Base-by-base conservation (phyloP, 768 basidiomycete species). In the Chalciporus piperatus region DNA sequence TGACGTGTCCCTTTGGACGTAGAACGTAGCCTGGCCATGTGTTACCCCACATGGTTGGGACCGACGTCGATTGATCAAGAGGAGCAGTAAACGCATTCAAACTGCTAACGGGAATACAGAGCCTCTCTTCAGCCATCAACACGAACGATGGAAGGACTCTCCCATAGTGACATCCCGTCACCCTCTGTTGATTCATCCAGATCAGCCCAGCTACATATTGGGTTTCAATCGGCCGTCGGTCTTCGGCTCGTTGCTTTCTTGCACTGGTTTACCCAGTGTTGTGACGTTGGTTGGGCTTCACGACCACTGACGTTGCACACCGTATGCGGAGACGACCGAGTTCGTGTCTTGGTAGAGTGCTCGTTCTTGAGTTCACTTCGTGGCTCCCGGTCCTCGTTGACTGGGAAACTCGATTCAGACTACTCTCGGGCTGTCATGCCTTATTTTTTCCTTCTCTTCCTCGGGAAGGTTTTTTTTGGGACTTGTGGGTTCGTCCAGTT, bases 401-500 rank as follows among this genome's bases (percentile, higher is more conserved):
- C 35, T 13, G 48, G 40, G 57, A 55, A 64, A 71, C 68, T 66
- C 60, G 66, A 70, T 57, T 71, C 68, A 66, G 68, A 68, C 70
- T 70, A 70, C 52, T 68, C 60, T 66, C 22, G 53, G 53, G 23
- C 59, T 68, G 62, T 64, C 45, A n/a, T 57, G 52, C 22, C 30
- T 40, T 46, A 4, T 43, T 54, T 53, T 44, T n/a, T 3, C n/a
- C 5, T 17, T 16, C 17, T 12, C 48, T 52, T 52, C 57, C 44
- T 68, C 13, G 50, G 33, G 63, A 63, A 58, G 63, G 41, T 1
- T 25, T 3, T 25, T 25, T 25, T 25, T 25, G n/a, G n/a, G n/a
- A n/a, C n/a, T n/a, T n/a, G n/a, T n/a, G n/a, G n/a, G n/a, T n/a
- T n/a, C n/a, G n/a, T n/a, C n/a, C n/a, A n/a, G n/a, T n/a, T n/a